Conservation (phyloP, 225 moss, liverwort and hornwort species). For the Ulota crispa region DNA sequence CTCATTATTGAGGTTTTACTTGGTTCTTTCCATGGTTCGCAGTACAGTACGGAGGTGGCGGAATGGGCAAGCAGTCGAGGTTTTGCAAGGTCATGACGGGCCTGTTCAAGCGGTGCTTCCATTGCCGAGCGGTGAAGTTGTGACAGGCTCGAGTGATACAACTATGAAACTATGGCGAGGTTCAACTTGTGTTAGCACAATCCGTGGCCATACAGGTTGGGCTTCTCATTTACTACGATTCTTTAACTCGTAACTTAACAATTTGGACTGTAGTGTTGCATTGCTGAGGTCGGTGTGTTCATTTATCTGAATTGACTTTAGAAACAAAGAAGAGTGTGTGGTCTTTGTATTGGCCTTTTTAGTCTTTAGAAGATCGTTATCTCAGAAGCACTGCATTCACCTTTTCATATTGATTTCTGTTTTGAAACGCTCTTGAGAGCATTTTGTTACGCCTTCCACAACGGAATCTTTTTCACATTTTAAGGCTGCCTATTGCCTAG, state of each 20-base stretch:
- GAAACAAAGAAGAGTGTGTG: neutral
- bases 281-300: neutral
- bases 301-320: neutral
- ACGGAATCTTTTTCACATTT: neutral
- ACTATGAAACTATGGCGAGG: slow-evolving; percentile 95
- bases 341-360: slow-evolving; percentile 9
- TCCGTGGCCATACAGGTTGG: slow-evolving; percentile 89
- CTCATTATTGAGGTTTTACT: slow-evolving; percentile 12
- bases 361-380: neutral
- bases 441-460: neutral
- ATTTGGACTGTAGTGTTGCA: slow-evolving; percentile 8
- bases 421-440: neutral
- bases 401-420: neutral
- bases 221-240: neutral
- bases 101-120: slow-evolving; percentile 91
- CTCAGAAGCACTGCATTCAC: neutral
- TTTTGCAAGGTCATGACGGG: slow-evolving; percentile 90
- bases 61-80: slow-evolving; percentile 66
- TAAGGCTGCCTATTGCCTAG: neutral
- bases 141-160: slow-evolving; percentile 92
- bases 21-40: slow-evolving; percentile 37
- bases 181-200: slow-evolving; percentile 72
- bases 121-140: slow-evolving; percentile 77
- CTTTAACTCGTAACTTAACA: neutral
- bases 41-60: slow-evolving; percentile 96